Evolutionary conservation across 257 asterid species (phyloP).

Genomic region (Forsythia suspensa): DNA sequence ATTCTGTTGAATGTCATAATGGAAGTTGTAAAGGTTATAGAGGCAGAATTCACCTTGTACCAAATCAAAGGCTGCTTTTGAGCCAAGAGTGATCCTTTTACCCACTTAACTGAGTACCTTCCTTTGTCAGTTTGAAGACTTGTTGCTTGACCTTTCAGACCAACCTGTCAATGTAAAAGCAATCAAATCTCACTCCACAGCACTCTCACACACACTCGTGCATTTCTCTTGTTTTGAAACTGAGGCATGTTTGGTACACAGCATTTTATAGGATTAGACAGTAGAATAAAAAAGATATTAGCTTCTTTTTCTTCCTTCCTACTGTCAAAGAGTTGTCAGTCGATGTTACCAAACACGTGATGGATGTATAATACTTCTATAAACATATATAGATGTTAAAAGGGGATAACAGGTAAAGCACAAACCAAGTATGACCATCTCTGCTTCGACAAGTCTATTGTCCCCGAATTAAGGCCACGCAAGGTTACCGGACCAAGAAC

Average conservation of each 20-base stretch:
- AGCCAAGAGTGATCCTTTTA: constrained; percentile 53
- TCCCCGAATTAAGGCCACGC: constrained; percentile 69
- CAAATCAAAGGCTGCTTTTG: constrained; percentile 85
- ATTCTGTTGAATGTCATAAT: not conserved
- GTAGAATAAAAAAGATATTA: no score
- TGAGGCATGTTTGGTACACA: not conserved
- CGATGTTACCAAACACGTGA: no score
- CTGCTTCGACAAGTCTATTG: constrained; percentile 58
- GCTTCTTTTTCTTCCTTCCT: no score
- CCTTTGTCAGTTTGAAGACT: constrained; percentile 49
- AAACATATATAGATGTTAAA: no score
- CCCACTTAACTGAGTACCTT: constrained; percentile 76
- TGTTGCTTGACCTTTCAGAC: constrained; percentile 65
- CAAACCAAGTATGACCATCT: constrained; percentile 75
- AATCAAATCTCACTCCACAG: not conserved
- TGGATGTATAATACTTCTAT: no score
- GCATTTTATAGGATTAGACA: not conserved
- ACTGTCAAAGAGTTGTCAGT: no score
- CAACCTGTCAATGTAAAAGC: constrained; percentile 45
- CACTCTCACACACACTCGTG: no score
- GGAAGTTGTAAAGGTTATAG: not conserved
- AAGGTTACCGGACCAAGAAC: constrained; percentile 82
- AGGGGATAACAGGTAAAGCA: not conserved
- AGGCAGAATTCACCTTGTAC: constrained; percentile 68
- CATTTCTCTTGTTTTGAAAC: not conserved